Base-by-base conservation (phyloP, 2,329 filamentous ascomycete genomes). In the Cryphonectria carpinicola region DNA sequence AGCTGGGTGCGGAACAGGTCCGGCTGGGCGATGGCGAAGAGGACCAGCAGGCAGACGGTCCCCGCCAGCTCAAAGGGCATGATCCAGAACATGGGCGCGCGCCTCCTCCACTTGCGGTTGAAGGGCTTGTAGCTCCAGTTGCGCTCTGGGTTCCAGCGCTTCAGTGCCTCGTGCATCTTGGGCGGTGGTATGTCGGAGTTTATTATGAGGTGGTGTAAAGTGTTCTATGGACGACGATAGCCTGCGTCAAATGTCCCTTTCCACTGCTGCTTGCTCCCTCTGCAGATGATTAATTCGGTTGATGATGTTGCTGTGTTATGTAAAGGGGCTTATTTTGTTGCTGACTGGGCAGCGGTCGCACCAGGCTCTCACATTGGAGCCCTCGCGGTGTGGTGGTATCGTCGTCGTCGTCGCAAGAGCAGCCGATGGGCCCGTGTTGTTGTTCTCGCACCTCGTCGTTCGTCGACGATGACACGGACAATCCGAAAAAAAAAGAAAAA, bases 11-110 rank as follows among this genome's bases (percentile, higher is more conserved):
- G 88, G 80, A 91, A 95, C 68, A 90, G 84, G 78, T 94, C 87
- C 22, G 92, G 92, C 75, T 92, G 89, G 46, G 92, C 87, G 76
- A 95, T 89, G 74, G 89, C 92, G 78, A 92, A 93, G 67, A 95
- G 85, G 52, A 92, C 86, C 73, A 95, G 86, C 65, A 88, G 82
- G 22, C 89, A 86, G 69, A 95, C 84, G 35, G 90, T 88, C 73
- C 90, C 86, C 52, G 82, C 80, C 67, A 95, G 85, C 81, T 95
- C 93, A 66, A 89, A 77, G 65, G 88, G 76, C 83, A 95, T 88
- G 74, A 93, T 83, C 77, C 80, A 88, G 85, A 82, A 90, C 84
- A 86, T 89, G 77, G 79, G 88, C 80, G 79, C 85, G 80, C 79
- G 87, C 81, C 81, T 85, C 81, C 80, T 88, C 87, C 87, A 89